Evolutionary conservation across 1,139 yeast species (phyloP), one percentile per base, ranked within the genome.

Genomic region (Nakaseomyces sp.): DNA sequence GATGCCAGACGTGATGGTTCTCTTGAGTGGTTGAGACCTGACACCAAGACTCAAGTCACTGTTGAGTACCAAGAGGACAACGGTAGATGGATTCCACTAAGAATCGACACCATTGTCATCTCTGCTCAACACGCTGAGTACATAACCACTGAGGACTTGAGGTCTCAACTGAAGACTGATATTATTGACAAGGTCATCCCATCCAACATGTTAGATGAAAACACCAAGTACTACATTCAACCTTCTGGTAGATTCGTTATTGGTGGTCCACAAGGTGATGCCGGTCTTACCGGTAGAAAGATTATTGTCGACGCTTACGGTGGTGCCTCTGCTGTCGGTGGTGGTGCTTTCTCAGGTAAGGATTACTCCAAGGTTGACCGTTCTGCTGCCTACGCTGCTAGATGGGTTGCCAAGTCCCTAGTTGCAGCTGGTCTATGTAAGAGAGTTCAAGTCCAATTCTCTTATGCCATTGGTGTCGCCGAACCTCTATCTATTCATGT

Each of bases 251-350:
- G 97, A 73, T 91, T 91, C 79, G 96, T 93, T 64, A 91, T 91
- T 68, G 99, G 99, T 74, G 99, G 99, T 70, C 98, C 98, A 58
- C 98, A 91, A 74, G 99, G 99, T 79, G 99, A 91, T 68, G 98
- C 99, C 56, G 99, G 99, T 76, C 76, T 91, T 65, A 91, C 99
- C 59, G 99, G 99, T 71, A 88, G 99, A 76, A 91, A 91, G 79
- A 91, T 91, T 70, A 91, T 91, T 66, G 99, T 91, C 67, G 99
- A 91, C 73, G 94, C 98, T 54, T 91, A 91, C 74, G 99, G 99
- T 76, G 98, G 99, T 63, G 93, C 98, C 93, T 96, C 98, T 73
- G 97, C 98, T 63, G 98, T 91, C 77, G 99, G 99, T 74, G 99
- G 99, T 78, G 99, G 99, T 79, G 98, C 98, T 56, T 91, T 93